Conservation (phyloP, 2,329 filamentous ascomycete species). For the Apiospora rasikravindrae region DNA sequence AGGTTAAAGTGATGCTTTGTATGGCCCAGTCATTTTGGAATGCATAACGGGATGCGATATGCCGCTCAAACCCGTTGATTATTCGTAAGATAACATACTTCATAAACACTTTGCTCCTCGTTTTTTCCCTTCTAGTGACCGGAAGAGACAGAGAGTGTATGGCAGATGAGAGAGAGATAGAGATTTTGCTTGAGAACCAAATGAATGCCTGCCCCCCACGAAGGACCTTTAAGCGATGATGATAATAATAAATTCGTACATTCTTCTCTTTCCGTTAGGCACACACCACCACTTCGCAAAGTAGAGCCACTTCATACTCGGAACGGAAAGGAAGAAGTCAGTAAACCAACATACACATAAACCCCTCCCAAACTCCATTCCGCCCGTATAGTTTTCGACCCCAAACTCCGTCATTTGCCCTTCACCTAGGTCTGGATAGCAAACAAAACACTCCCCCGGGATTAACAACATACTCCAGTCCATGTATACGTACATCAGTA, state of each 20-base stretch:
- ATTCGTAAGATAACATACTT: background rate
- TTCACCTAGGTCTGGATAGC: slow-evolving; percentile 15
- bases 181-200: background rate
- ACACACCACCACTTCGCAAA: background rate
- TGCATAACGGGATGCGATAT: background rate
- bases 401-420: slow-evolving; percentile 8
- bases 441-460: background rate
- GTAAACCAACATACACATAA: background rate
- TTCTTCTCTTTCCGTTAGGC: background rate
- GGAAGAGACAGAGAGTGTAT: background rate
- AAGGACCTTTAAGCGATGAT: background rate
- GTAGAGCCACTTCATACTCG: background rate
- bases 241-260: slow-evolving; percentile 4
- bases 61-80: background rate
- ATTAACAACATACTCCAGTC: background rate
- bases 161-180: background rate
- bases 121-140: background rate
- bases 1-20: background rate
- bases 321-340: background rate
- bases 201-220: background rate
- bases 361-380: background rate
- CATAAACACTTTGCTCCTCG: background rate
- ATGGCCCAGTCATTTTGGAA: background rate
- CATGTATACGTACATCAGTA: background rate
- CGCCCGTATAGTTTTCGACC: background rate